These are phyloP conservation scores for Brettanomyces anomalus DNA, from an alignment of 805 yeast species.

Conservation along the genomic window DNA sequence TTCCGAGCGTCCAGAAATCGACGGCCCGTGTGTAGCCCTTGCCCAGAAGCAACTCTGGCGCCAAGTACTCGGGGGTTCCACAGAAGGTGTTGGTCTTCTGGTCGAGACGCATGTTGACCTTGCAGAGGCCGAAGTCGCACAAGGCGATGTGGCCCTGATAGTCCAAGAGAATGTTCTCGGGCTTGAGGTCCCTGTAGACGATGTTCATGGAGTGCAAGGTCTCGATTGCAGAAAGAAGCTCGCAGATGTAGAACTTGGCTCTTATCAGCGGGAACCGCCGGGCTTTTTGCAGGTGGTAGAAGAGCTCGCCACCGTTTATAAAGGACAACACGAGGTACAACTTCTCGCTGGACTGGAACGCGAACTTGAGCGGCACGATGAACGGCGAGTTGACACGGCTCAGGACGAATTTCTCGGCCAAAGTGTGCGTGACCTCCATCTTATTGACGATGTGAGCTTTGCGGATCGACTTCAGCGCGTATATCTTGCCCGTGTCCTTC, in stretches of 20 bases:
- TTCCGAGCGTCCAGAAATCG: conserved; percentile 99
- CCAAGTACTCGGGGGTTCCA: conserved; percentile 96
- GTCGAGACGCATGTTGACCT: conserved; percentile 84
- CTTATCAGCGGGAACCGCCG: conserved; percentile 85
- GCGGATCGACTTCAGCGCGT: conserved; percentile 88
- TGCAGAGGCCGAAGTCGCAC: conserved; percentile 96
- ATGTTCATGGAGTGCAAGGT: conserved; percentile 86
- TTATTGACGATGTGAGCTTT: conserved; percentile 91
- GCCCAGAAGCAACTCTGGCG: conserved; percentile 86
- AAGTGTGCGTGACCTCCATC: conserved; percentile 90
- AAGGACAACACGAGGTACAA: conserved; percentile 83
- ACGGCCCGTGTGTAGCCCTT: conserved; percentile 94
- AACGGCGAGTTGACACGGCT: conserved; percentile 92
- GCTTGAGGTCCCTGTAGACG: conserved; percentile 91
- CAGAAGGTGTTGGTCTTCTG: conserved; percentile 88
- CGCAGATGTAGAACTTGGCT: conserved; percentile 90
- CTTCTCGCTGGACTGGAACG: conserved; percentile 96
- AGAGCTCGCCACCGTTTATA: conserved; percentile 94
- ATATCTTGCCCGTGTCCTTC: conserved; percentile 88
- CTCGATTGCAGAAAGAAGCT: conserved; percentile 85
- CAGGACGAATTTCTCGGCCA: conserved; percentile 92
- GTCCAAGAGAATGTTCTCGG: conserved; percentile 89
- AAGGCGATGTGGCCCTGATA: conserved; percentile 97
- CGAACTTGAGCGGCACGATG: conserved; percentile 91
- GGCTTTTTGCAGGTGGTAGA: conserved; percentile 86